Evolutionary conservation across 2,329 filamentous ascomycete species (phyloP).

Genomic region (Botrytis elliptica): DNA sequence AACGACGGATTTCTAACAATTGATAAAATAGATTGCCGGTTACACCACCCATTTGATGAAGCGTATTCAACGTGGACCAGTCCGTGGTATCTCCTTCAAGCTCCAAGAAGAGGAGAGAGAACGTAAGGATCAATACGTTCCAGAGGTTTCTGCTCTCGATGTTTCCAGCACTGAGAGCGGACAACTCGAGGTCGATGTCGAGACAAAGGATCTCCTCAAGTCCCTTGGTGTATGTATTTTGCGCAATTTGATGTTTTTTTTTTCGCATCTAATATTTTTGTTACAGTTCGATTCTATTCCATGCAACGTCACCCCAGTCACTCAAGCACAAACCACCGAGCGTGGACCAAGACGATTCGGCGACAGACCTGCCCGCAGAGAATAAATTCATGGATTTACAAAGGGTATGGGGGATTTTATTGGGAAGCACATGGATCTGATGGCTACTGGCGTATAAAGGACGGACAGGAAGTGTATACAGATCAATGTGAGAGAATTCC

Average conservation of each 20-base stretch:
- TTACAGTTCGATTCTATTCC: conserved; percentile 91
- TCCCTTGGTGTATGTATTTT: conserved; percentile 83
- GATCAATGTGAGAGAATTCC: conserved; percentile 58
- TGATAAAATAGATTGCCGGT: conserved; percentile 74
- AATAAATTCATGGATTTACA: conserved; percentile 40
- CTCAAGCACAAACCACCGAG: conserved; percentile 83
- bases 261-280: conserved; percentile 37
- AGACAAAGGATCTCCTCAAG: conserved; percentile 99
- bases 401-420: conserved; percentile 27
- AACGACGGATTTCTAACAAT: conserved; percentile 59
- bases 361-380: conserved; percentile 54
- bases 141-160: conserved; percentile 97
- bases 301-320: conserved; percentile 90
- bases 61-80: conserved; percentile 98
- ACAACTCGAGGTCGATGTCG: conserved; percentile 89
- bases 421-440: conserved; percentile 33
- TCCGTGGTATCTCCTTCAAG: conserved; percentile 99
- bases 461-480: conserved; percentile 45
- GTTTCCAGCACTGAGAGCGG: conserved; percentile 94
- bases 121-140: conserved; percentile 99
- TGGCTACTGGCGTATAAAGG: conserved; percentile 37
- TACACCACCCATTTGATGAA: conserved; percentile 99
- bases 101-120: conserved; percentile 99
- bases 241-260: neutral
- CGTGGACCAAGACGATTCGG: conserved; percentile 71